Base-by-base conservation (phyloP, 202 grass and related monocot genomes). In the Eragrostis tef region DNA sequence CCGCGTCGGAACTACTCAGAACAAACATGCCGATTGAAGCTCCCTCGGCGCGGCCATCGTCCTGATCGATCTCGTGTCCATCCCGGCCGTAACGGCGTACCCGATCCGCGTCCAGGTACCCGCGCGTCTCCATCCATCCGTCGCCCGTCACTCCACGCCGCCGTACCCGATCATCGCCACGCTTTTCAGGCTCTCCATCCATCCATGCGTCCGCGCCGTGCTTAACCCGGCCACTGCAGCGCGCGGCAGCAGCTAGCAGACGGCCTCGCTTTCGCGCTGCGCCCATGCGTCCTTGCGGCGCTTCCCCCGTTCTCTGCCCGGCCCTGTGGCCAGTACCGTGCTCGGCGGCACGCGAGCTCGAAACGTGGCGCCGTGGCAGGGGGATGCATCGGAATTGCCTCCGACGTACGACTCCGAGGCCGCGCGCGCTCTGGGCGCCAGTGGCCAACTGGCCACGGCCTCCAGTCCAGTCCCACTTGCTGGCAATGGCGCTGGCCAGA, bases 281-380 rank as follows among this genome's bases (percentile, higher is more conserved):
- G 16, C 13, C 67, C 62, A 26, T 22, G 10, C 44, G 78, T 52
- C 78, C 34, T 86, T 41, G 61, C 60, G 41, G 70, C 36, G 75
- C 67, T 46, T 56, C 43, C n/a, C n/a, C 47, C 57, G 6, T 44
- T 45, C 20, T 14, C 27, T 49, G 57, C 57, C 34, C 27, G 17
- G 2, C 4, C 36, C 60, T 25, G 69, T 58, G 69, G 13, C 49
- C 56, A 69, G 76, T 69, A 39, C 45, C 63, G 77, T 48, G 56
- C 71, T 22, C 39, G 36, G 71, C 71, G 46, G 65, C 64, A 22
- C 54, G 13, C 48, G 57, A 10, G 77, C 9, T 85, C 78, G 87
- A 89, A 89, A 89, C 82, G 78, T 89, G 87, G 87, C 87, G 51
- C 56, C 41, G 71, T 77, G 82, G 71, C 87, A 77, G 78, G 70